These are phyloP conservation scores for Pisolithus orientalis DNA, from an alignment of 768 basidiomycete species.

Conservation along the genomic window DNA sequence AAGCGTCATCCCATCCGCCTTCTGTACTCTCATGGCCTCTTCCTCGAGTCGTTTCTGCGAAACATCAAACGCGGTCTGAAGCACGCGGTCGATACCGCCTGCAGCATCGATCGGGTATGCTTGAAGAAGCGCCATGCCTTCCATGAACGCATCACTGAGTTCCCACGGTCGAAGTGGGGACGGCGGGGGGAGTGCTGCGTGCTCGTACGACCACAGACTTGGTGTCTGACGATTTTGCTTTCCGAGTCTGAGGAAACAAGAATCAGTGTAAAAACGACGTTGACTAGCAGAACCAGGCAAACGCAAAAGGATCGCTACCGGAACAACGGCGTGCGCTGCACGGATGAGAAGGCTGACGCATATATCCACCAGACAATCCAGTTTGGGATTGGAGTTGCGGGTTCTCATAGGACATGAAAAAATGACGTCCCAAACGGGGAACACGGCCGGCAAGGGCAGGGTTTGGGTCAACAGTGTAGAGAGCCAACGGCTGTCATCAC, in stretches of 20 bases:
- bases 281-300: neutral
- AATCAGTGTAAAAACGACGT: neutral
- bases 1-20: constrained; percentile 36
- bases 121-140: constrained; percentile 60
- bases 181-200: constrained; percentile 28
- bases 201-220: constrained; percentile 52
- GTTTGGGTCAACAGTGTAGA: constrained; percentile 67
- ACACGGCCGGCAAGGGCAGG: constrained; percentile 53
- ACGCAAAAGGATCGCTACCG: constrained; percentile 35
- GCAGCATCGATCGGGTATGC: constrained; percentile 57
- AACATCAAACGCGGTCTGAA: constrained; percentile 66
- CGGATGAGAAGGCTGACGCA: constrained; percentile 65
- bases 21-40: constrained; percentile 16
- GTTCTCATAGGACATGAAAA: constrained; percentile 55
- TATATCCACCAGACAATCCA: constrained; percentile 65
- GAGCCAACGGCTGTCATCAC: constrained; percentile 58
- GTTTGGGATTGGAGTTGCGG: constrained; percentile 48
- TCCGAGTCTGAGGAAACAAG: constrained; percentile 39
- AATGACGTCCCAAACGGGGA: constrained; percentile 66
- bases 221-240: constrained; percentile 37
- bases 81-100: constrained; percentile 64
- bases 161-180: constrained; percentile 45
- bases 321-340: constrained; percentile 45
- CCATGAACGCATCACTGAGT: constrained; percentile 57
- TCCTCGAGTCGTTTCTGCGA: constrained; percentile 42